Base-by-base conservation (phyloP, 371 early-diverging fungal genomes). In the Mortierella sp. region DNA sequence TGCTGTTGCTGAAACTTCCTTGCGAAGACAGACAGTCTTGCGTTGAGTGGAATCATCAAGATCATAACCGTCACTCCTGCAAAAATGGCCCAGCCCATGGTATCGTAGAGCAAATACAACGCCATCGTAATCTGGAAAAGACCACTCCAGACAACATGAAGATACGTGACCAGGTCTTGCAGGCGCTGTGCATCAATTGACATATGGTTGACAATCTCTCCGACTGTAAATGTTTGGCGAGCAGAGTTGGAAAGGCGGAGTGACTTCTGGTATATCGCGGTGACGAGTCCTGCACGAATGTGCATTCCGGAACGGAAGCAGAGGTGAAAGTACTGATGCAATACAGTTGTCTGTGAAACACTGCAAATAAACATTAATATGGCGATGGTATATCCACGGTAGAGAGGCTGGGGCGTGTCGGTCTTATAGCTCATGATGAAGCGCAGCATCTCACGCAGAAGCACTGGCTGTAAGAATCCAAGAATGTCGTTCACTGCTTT, bases 251-350 rank as follows among this genome's bases (percentile, higher is more conserved):
- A 93, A 10, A 98, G 85, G 3, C 85, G 74, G 58, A 96, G 78
- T 0, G 94, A 84, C 78, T 98, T 98, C 72, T 88, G 89, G 76
- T 97, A 98, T 42, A 98, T 90, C 10, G 94, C 89, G 0, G 96
- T 92, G 23, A 93, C 90, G 54, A 96, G 73, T 30, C 94, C 95
- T 41, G 94, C 85, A 42, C 94, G 91, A 14, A 94, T 79, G 78
- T 90, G 88, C 92, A 95, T 91, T 42, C 95, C 95, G 0, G 90
- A 88, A 13, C 82, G 68, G 67, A 93, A 86, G 63, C 90, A 89
- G 14, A 89, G 84, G 58, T 95, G 95, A 72, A 96, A 96, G 82
- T 96, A 95, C 72, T 96, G 97, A 71, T 97, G 96, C 61, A 96
- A 85, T 26, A 95, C 86, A 53, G 90, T 73, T 1, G 96, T 94